Conservation (phyloP, 2,329 filamentous ascomycete species). For the Exophiala sideris region DNA sequence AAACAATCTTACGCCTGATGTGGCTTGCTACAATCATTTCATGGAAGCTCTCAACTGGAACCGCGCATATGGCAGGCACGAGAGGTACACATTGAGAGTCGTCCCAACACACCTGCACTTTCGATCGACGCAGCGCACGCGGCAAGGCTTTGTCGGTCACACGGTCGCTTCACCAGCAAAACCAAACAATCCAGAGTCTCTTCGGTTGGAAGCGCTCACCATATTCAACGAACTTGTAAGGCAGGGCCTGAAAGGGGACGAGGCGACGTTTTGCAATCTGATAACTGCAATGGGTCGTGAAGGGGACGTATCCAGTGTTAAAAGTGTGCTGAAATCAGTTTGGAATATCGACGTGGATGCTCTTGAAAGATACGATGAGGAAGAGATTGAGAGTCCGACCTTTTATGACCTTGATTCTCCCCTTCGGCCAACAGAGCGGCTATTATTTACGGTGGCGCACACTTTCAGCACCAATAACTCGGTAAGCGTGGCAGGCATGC, state of each 20-base stretch:
- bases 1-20: constrained; percentile 42
- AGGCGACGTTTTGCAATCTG: constrained; percentile 52
- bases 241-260: constrained; percentile 43
- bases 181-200: constrained; percentile 13
- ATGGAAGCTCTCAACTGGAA: constrained; percentile 52
- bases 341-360: constrained; percentile 54
- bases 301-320: constrained; percentile 47
- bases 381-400: constrained; percentile 35
- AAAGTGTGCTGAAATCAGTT: constrained; percentile 48
- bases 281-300: constrained; percentile 54
- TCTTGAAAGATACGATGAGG: constrained; percentile 36
- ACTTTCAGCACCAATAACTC: constrained; percentile 65
- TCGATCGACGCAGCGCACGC: constrained; percentile 24
- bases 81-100: constrained; percentile 40
- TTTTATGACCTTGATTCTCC: constrained; percentile 49
- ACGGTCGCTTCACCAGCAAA: constrained; percentile 19
- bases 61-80: constrained; percentile 36
- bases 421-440: constrained; percentile 54
- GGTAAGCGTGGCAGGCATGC: constrained; percentile 55
- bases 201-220: constrained; percentile 31
- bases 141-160: constrained; percentile 26
- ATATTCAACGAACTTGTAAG: constrained; percentile 50
- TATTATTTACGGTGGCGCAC: constrained; percentile 67
- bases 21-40: constrained; percentile 54
- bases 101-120: constrained; percentile 28